Evolutionary conservation across 257 asterid species (phyloP).

Genomic region (Jacaranda mimosifolia): DNA sequence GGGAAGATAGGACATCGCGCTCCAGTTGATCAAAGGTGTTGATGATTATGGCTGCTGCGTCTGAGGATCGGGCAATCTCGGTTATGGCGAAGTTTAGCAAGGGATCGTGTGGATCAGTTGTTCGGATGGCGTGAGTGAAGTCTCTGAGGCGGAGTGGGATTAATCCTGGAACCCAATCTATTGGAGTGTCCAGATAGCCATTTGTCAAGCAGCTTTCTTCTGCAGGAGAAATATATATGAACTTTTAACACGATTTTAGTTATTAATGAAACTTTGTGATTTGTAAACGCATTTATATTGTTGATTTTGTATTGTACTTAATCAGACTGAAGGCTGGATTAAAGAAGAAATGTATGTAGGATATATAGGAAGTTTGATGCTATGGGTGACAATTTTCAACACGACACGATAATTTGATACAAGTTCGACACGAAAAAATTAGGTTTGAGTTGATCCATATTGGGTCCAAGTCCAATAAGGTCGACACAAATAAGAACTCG

Average conservation of each 20-base stretch:
- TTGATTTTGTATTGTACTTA: too few species aligned
- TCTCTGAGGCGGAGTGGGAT: slow-evolving; percentile 43
- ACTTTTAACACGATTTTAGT: too few species aligned
- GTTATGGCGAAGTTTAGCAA: slow-evolving; percentile 35
- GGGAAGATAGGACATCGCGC: slow-evolving; percentile 29
- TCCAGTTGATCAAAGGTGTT: slow-evolving; percentile 63
- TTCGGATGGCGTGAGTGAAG: slow-evolving; percentile 34
- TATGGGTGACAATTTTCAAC: too few species aligned
- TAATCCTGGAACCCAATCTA: slow-evolving; percentile 42
- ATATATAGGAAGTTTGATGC: too few species aligned
- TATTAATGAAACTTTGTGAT: background rate
- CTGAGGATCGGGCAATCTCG: slow-evolving; percentile 42
- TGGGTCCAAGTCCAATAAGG: too few species aligned
- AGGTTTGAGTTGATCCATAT: too few species aligned
- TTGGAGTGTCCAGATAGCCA: slow-evolving; percentile 50
- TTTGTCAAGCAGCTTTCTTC: slow-evolving; percentile 48
- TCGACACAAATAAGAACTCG: too few species aligned
- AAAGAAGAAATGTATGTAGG: too few species aligned
- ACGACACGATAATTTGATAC: too few species aligned
- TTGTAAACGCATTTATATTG: too few species aligned
- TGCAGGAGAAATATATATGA: background rate
- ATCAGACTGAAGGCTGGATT: too few species aligned
- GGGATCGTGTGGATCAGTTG: slow-evolving; percentile 40
- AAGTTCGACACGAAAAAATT: too few species aligned
- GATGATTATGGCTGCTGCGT: slow-evolving; percentile 45